Percentiles rank a stretch among this genome's conserved stretches.
Evolutionary conservation across 257 asterid species (phyloP).

Genomic region (Ajuga chamaepitys): DNA sequence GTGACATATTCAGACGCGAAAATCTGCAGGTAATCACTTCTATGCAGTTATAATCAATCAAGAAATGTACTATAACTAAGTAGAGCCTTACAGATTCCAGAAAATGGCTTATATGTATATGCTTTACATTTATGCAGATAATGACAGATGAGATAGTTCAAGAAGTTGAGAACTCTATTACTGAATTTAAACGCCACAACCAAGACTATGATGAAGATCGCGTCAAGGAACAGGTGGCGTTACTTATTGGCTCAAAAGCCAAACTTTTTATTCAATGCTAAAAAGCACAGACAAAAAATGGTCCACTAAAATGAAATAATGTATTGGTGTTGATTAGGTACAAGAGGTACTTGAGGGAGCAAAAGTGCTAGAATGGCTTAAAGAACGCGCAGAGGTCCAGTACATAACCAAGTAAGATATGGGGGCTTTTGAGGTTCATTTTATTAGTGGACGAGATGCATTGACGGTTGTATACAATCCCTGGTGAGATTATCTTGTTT

Average conservation of each 20-base stretch:
- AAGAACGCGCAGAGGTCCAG: constrained; percentile 65
- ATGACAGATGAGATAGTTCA: constrained; percentile 74
- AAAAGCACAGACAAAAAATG: background rate
- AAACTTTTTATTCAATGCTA: background rate
- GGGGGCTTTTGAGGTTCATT: background rate
- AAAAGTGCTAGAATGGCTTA: constrained; percentile 90
- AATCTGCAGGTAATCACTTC: constrained; percentile 59
- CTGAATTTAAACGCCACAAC: constrained; percentile 62
- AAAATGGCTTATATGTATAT: background rate
- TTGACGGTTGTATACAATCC: background rate
- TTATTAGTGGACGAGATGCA: background rate
- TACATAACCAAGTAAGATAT: constrained; percentile 42
- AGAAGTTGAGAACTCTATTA: constrained; percentile 75
- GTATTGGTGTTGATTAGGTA: constrained; percentile 38
- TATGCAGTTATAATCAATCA: background rate
- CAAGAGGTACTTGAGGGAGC: constrained; percentile 96
- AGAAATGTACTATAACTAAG: background rate
- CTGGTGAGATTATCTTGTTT: background rate
- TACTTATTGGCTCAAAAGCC: constrained; percentile 4
- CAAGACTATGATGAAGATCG: constrained; percentile 93
- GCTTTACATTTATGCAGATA: constrained; percentile 36
- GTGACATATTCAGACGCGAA: constrained; percentile 88
- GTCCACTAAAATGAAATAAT: background rate
- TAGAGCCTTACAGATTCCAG: background rate
- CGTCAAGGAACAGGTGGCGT: constrained; percentile 63